Base-by-base conservation (phyloP, 139 green algal genomes). In the Micromonas commoda region DNA sequence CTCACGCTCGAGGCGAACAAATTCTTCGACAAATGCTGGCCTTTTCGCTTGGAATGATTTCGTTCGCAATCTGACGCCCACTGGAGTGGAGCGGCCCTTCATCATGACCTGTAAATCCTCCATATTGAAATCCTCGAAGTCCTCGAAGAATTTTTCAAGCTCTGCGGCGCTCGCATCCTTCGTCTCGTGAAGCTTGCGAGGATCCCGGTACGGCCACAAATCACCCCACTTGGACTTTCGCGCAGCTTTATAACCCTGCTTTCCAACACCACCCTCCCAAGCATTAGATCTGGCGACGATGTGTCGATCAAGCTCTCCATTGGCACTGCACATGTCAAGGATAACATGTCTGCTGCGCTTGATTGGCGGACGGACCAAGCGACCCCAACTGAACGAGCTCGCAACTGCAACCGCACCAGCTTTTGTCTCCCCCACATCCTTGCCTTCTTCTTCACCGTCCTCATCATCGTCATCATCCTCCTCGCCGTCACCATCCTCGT, bases 201-300 rank as follows among this genome's bases (percentile, higher is more conserved):
- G 45, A 16, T 57, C 45, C 9, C 45, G 45, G 68, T 38, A 75
- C 1, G 68, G 35, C 19, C 23, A 75, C 3, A 75, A 31, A 61
- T 75, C 68, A 32, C 68, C 68, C 37, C 37, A 61, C 20, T 32
- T 38, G 1, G 33, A 29, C 61, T 75, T 75, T 32, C 68, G 23
- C 1, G 68, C 68, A 37, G 20, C 21, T 28, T 61, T 60, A 31
- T 75, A 75, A 0, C 68, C 68, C 37, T 61, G 37, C 23, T 23
- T 2, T 24, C 68, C 68, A 13, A 75, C 53, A 20, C 3, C 68
- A 1, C 20, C 29, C 2, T 54, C 66, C 13, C 21, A 24, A 26
- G 34, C 68, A 37, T 75, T 35, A 19, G 37, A 63, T 61, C 61
- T 75, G 20, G 68, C 68, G 37, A 75, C 37, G 21, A 39, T 75